Conservation (phyloP, 371 early-diverging fungal genomes). For the Blastocladiella emersonii region DNA sequence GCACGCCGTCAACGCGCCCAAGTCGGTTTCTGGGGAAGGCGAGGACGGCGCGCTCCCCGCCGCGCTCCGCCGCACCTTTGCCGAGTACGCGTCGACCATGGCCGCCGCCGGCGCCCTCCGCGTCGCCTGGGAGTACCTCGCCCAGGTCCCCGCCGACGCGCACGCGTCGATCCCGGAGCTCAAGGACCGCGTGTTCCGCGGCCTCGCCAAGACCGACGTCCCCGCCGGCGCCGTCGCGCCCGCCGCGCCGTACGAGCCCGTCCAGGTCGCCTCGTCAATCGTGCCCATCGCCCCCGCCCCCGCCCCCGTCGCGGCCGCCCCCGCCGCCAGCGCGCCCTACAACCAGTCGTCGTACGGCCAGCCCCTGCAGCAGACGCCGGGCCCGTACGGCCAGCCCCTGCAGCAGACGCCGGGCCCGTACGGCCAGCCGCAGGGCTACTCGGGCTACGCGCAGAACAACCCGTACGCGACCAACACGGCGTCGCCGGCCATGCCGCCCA, state of each 20-base stretch:
- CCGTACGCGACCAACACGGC: not conserved
- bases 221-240: not conserved
- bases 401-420: not conserved
- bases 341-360: not conserved
- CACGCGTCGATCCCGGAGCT: not conserved
- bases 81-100: conserved; percentile 69
- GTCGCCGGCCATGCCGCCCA: not conserved
- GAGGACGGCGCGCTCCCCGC: too few relatives aligned
- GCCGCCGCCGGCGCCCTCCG: conserved; percentile 59
- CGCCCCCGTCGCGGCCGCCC: not conserved
- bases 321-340: not conserved
- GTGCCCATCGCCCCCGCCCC: conserved; percentile 3
- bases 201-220: not conserved
- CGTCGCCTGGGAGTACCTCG: conserved; percentile 55
- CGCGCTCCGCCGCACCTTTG: conserved; percentile 60
- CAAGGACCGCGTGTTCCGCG: not conserved
- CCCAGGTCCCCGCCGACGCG: not conserved
- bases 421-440: not conserved
- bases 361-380: not conserved
- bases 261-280: not conserved
- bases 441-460: too few relatives aligned
- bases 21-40: not conserved
- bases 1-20: not conserved
- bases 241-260: not conserved
- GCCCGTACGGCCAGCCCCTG: not conserved